Percentiles rank a stretch among this genome's conserved stretches.
Evolutionary conservation across 2,329 filamentous ascomycete genomes (phyloP).

Genomic region (Alternaria longipes): DNA sequence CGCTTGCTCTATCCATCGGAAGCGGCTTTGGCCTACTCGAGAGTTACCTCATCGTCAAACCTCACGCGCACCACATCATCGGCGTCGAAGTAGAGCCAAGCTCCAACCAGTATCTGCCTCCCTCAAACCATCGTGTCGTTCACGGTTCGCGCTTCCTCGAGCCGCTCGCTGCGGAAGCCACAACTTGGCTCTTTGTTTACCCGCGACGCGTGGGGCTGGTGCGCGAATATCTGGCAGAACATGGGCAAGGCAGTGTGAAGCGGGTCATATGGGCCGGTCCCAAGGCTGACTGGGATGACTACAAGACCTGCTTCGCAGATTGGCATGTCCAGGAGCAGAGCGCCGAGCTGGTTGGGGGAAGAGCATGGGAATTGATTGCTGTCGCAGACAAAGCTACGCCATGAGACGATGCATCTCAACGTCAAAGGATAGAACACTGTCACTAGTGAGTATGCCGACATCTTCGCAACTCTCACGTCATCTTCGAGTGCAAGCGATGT

Average conservation of each 20-base stretch:
- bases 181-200: slow-evolving; percentile 64
- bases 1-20: slow-evolving; percentile 56
- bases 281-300: slow-evolving; percentile 54
- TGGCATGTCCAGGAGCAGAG: slow-evolving; percentile 32
- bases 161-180: slow-evolving; percentile 53
- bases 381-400: slow-evolving; percentile 23
- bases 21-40: slow-evolving; percentile 63
- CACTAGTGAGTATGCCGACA: not conserved
- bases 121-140: slow-evolving; percentile 55
- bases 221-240: slow-evolving; percentile 54
- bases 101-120: slow-evolving; percentile 57
- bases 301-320: slow-evolving; percentile 34
- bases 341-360: slow-evolving; percentile 42
- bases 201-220: slow-evolving; percentile 60
- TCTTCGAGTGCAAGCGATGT: not conserved
- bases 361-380: slow-evolving; percentile 46
- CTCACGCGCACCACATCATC: slow-evolving; percentile 44
- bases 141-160: slow-evolving; percentile 57
- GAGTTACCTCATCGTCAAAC: slow-evolving; percentile 47
- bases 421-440: not conserved
- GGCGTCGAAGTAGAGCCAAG: slow-evolving; percentile 61
- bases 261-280: slow-evolving; percentile 57
- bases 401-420: not conserved
- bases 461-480: not conserved
- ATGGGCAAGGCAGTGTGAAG: slow-evolving; percentile 41